Evolutionary conservation across 176 grass and related monocot genomes (phyloP), one percentile per base, ranked within the genome.

Genomic region (Zoysia pacifica): DNA sequence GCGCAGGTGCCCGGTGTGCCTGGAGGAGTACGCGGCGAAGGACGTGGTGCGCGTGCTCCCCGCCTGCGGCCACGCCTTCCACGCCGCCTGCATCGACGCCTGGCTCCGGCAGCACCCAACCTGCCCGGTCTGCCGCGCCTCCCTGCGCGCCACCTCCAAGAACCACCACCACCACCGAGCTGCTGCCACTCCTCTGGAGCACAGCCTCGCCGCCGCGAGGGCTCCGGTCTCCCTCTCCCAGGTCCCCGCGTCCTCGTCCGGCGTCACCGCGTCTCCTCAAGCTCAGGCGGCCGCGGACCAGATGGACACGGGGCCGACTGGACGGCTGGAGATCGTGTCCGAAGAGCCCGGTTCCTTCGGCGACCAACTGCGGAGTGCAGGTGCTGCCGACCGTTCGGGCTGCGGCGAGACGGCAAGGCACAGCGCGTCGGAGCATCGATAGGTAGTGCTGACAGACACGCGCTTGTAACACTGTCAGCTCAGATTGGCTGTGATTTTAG

Each of bases 61-160:
- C 9, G 87, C 67, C 60, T 93, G 91, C 65, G 83, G 78, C 59
- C 89, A 97, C 75, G 83, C 83, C 48, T 97, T 93, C 86, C 93
- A 93, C 76, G 78, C 80, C 20, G 53, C 58, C 69, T 97, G 93
- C 93, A 93, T 93, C 83, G 94, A 89, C 81, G 83, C 86, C 62
- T 97, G 91, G 89, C 65, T 93, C 18, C 70, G 76, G 65, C 67
- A 91, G 47, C 89, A 94, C 56, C 78, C 86, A 0, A 97, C 86
- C 12, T 89, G 90, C 74, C 90, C 93, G 49, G 86, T 93, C 20
- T 93, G 87, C 78, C 89, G 90, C 85, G 83, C 91, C 28, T 28
- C 28, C 28, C 28, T 28, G 28, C 28, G 28, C 48, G 79, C 88
- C 53, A 35, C 59, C 59, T 0, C 28, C 28, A 28, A 28, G 28